Conservation (phyloP, 2,329 filamentous ascomycete genomes). For the Diaporthe helianthi region DNA sequence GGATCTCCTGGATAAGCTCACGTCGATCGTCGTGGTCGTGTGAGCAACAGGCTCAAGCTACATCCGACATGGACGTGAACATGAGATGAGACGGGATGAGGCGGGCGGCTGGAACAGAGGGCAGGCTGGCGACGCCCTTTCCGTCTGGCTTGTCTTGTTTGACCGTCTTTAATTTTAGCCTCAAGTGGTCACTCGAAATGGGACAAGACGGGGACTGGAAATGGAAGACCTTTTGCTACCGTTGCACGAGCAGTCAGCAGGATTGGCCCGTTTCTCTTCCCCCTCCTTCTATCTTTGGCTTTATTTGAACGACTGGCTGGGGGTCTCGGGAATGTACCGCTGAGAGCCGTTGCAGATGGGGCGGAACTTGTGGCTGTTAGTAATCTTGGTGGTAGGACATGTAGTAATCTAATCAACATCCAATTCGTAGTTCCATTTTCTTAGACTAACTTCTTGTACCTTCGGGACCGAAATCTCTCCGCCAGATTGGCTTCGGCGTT, state of each 20-base stretch:
- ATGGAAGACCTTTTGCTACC: not conserved
- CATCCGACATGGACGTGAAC: conserved; percentile 1
- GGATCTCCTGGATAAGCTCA: not conserved
- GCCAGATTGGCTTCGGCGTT: conserved; percentile 12
- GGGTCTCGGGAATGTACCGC: conserved; percentile 7
- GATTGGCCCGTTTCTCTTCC: conserved; percentile 4
- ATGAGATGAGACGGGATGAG: not conserved
- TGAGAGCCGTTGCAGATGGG: not conserved
- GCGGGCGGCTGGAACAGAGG: not conserved
- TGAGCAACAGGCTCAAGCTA: conserved; percentile 11
- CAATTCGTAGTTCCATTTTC: not conserved
- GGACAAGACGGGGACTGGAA: not conserved
- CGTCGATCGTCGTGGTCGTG: conserved; percentile 17
- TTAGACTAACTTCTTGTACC: not conserved
- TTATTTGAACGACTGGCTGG: not conserved
- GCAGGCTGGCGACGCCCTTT: not conserved
- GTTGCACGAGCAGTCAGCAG: not conserved
- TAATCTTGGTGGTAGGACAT: not conserved
- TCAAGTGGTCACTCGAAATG: not conserved
- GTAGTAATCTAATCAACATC: not conserved
- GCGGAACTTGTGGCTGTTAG: not conserved
- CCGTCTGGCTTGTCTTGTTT: not conserved
- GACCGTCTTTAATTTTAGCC: conserved; percentile 8
- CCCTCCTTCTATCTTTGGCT: conserved; percentile 14
- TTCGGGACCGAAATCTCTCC: conserved; percentile 26